These are phyloP conservation scores for Neurospora terricola DNA, from an alignment of 495 filamentous ascomycete species.

Conservation along the genomic window DNA sequence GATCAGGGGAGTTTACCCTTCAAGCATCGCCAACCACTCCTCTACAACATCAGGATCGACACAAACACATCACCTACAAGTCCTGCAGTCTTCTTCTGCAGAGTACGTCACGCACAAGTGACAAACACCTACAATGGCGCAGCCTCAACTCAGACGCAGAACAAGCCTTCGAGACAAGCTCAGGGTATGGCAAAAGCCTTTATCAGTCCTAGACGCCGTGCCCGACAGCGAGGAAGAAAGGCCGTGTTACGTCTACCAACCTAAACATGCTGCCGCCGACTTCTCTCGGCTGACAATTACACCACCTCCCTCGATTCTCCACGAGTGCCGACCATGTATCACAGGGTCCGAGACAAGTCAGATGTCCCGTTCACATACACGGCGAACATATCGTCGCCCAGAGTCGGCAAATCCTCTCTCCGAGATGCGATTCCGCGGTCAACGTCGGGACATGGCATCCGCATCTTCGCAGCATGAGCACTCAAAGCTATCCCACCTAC, in stretches of 20 bases:
- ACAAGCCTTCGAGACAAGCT: conserved; percentile 18
- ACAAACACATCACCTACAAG: background rate
- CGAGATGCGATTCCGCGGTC: background rate
- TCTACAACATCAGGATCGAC: background rate
- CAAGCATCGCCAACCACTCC: background rate
- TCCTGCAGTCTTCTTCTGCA: background rate
- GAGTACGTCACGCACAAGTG: background rate
- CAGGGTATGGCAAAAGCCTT: conserved; percentile 11
- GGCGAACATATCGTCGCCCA: background rate
- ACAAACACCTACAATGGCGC: conserved; percentile 1
- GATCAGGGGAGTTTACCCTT: background rate
- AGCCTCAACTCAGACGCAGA: conserved; percentile 15
- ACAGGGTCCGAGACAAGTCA: background rate
- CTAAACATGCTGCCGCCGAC: conserved; percentile 22
- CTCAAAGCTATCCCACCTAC: background rate
- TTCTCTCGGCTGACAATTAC: conserved; percentile 14
- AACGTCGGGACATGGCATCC: background rate
- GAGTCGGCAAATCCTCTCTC: background rate
- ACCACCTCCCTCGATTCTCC: background rate
- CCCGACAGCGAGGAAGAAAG: conserved; percentile 5
- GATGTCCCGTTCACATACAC: background rate
- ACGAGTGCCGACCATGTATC: background rate
- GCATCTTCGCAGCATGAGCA: background rate
- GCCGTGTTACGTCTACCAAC: conserved; percentile 16
- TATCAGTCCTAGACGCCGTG: background rate